Base-by-base conservation (phyloP, 2,329 filamentous ascomycete species). In the Apiospora malaysiana region DNA sequence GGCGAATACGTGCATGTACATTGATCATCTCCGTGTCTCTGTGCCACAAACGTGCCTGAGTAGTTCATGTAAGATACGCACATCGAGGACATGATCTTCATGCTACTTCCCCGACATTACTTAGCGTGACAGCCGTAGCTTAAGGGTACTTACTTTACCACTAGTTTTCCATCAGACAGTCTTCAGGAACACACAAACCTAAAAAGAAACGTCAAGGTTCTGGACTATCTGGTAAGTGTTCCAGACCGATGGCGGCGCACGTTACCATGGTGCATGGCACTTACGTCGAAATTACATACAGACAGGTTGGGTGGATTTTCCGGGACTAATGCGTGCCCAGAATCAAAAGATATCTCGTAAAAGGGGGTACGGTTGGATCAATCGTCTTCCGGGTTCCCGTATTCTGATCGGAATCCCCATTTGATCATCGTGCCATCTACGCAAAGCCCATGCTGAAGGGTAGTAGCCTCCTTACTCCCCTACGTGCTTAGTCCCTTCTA, bases 101-200 rank as follows among this genome's bases (percentile, higher is more conserved):
- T 16, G 25, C 25, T n/a, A 37, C 56, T 32, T n/a, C 32, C 18
- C 32, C 56, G 27, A n/a, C 21, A 63, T 63, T 4, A 9, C 32
- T 63, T 40, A 32, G 32, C 56, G n/a, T 14, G 27, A 21, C 56
- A 63, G 56, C 32, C 21, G 21, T 40, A 40, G 21, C 56, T n/a
- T 21, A n/a, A n/a, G n/a, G n/a, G n/a, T n/a, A 40, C 10, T 42
- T 42, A 9, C 40, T 42, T 14, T 42, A 9, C 42, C 42, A 32
- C 32, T 32, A 25, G 4, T 46, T 9, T 23, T 56, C 32, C 7
- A 40, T 63, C 32, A 32, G 56, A 63, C 56, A 63, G 32, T 21
- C 32, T 63, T 63, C 56, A 63, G 56, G 56, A 63, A 63, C 56
- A 59, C 16, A 37, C 51, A 63, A 63, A 63, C 56, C 56, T 40